A percentile compares a stretch with the other conserved stretches of the same genome.
These are phyloP conservation scores for Adansonia grandidieri DNA, from an alignment of 441 rosid genomes.

Conservation along the genomic window DNA sequence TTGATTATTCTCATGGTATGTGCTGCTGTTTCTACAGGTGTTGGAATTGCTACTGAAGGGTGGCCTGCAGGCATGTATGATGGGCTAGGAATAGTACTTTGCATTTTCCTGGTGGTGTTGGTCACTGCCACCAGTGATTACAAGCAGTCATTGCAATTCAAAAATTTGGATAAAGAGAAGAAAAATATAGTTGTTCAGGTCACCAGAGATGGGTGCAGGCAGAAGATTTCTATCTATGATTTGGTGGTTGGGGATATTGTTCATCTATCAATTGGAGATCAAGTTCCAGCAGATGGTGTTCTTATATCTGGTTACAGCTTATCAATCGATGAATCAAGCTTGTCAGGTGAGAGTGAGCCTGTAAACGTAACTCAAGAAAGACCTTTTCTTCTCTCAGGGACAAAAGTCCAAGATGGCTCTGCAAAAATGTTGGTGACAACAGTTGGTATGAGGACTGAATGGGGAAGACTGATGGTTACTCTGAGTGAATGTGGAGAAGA, in stretches of 20 bases:
- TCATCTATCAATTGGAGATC: conserved; percentile 52
- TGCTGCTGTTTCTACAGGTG: conserved; percentile 49
- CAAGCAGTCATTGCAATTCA: conserved; percentile 55
- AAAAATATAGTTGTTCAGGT: conserved; percentile 51
- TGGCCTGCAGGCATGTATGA: conserved; percentile 56
- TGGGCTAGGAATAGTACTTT: conserved; percentile 49
- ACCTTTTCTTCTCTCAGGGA: conserved; percentile 55
- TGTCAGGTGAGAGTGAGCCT: conserved; percentile 60
- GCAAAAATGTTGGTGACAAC: conserved; percentile 52
- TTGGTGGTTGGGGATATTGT: conserved; percentile 56
- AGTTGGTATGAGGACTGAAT: conserved; percentile 60
- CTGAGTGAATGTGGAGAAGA: conserved; percentile 54
- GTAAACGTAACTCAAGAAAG: conserved; percentile 32
- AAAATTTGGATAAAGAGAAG: conserved; percentile 56
- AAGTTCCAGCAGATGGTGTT: conserved; percentile 55
- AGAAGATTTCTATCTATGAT: conserved; percentile 50
- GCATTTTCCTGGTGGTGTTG: conserved; percentile 49
- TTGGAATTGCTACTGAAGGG: conserved; percentile 53
- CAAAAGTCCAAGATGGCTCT: conserved; percentile 58
- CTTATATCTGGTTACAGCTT: conserved; percentile 48
- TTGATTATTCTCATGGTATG: conserved; percentile 51
- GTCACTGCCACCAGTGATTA: conserved; percentile 59
- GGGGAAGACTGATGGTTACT: conserved; percentile 61
- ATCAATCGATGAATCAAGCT: conserved; percentile 53
- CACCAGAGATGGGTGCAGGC: conserved; percentile 50